phyloP scores from a whole-genome alignment of 2,329 filamentous ascomycete genomes.

The Lachnellula suecica region DNA sequence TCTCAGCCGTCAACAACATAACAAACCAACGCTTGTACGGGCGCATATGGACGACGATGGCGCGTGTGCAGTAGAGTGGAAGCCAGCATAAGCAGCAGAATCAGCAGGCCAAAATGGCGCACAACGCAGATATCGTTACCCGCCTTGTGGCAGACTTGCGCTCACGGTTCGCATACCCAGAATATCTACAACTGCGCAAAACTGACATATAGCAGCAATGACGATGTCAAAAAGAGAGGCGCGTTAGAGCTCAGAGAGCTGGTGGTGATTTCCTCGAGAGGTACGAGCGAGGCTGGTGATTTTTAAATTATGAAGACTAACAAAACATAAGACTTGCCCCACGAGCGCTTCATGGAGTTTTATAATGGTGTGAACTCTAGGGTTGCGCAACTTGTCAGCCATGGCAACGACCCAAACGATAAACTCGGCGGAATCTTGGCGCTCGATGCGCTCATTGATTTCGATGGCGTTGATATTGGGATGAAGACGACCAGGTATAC shows the following conservation, averaged over 20 bases:
- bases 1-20: background rate
- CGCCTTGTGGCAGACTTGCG: conserved; percentile 32
- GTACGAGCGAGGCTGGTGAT: conserved; percentile 15
- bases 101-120: conserved; percentile 35
- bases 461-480: conserved; percentile 90
- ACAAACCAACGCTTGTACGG: conserved; percentile 7
- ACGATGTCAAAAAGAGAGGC: conserved; percentile 33
- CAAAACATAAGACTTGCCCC: conserved; percentile 63
- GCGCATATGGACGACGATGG: conserved; percentile 28
- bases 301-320: background rate
- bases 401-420: conserved; percentile 83
- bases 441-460: conserved; percentile 90
- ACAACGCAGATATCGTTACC: conserved; percentile 30
- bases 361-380: conserved; percentile 66
- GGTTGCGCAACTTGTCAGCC: conserved; percentile 74
- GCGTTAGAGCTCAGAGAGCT: conserved; percentile 33
- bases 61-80: conserved; percentile 20
- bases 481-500: conserved; percentile 94
- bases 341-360: conserved; percentile 74
- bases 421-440: conserved; percentile 90
- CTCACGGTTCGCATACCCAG: conserved; percentile 25
- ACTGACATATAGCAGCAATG: conserved; percentile 26
- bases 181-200: background rate
- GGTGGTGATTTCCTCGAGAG: conserved; percentile 33
- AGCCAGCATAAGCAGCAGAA: conserved; percentile 15